These are phyloP conservation scores for Rehmannia glutinosa DNA, from an alignment of 257 asterid genomes.

Conservation along the genomic window DNA sequence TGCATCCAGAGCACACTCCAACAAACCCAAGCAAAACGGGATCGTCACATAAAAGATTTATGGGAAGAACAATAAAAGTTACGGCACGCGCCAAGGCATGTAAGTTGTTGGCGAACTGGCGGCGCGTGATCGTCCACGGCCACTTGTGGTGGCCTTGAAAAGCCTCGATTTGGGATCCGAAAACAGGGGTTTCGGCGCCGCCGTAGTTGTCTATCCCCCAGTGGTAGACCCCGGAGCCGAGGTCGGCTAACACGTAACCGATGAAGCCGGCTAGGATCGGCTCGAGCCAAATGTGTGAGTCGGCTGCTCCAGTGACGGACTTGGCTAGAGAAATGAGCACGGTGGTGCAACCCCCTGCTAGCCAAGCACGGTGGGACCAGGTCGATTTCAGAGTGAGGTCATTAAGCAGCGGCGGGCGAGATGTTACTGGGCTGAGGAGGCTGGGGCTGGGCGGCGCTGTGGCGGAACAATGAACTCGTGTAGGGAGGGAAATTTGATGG, in stretches of 20 bases:
- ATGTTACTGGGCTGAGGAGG: conserved; percentile 9
- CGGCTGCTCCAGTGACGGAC: conserved; percentile 31
- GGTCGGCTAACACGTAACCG: conserved; percentile 74
- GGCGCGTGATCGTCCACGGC: conserved; percentile 87
- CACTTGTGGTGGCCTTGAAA: conserved; percentile 86
- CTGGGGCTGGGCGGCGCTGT: conserved; percentile 27
- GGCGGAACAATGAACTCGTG: conserved; percentile 31
- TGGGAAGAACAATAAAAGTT: conserved; percentile 49
- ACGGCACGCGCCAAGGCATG: conserved; percentile 50
- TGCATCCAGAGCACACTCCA: conserved; percentile 55
- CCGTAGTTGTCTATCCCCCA: conserved; percentile 98
- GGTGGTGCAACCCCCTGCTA: conserved; percentile 66
- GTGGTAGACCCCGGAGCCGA: conserved; percentile 82
- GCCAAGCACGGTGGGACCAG: conserved; percentile 86
- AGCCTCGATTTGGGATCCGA: conserved; percentile 68
- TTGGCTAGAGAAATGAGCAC: conserved; percentile 58
- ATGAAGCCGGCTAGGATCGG: conserved; percentile 49
- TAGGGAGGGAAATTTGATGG: conserved; percentile 7
- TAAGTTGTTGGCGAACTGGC: conserved; percentile 74
- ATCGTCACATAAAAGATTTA: conserved; percentile 33
- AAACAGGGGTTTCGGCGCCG: conserved; percentile 48
- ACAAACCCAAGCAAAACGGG: conserved; percentile 49
- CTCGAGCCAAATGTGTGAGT: conserved; percentile 47
- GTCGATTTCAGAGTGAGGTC: conserved; percentile 60
- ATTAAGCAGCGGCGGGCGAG: conserved; percentile 29